These are phyloP conservation scores for Pichia rugopelliculosa DNA, from an alignment of 805 yeast species.

Conservation along the genomic window DNA sequence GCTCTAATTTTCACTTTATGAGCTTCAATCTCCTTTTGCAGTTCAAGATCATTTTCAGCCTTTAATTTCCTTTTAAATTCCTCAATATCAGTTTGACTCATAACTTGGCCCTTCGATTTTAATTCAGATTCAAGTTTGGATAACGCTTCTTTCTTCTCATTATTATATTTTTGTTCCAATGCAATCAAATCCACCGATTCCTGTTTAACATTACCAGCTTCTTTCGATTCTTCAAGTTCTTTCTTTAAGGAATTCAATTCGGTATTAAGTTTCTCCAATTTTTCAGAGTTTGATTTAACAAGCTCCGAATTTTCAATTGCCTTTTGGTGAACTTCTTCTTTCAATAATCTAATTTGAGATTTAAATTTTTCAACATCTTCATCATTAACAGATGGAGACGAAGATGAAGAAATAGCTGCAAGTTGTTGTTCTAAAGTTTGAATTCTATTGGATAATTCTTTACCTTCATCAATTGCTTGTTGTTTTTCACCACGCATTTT, in stretches of 20 bases:
- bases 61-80: slow-evolving; percentile 15
- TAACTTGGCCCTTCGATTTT: slow-evolving; percentile 10
- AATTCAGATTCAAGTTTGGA: slow-evolving; percentile 17
- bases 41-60: slow-evolving; percentile 25
- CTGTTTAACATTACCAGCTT: not conserved
- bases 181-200: slow-evolving; percentile 11
- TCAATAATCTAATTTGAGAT: slow-evolving; percentile 13
- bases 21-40: slow-evolving; percentile 24
- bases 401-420: not conserved
- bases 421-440: slow-evolving; percentile 14
- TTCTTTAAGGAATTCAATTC: slow-evolving; percentile 2
- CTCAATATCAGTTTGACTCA: slow-evolving; percentile 19
- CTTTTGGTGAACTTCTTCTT: slow-evolving; percentile 12
- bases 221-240: not conserved
- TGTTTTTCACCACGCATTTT: slow-evolving; percentile 21
- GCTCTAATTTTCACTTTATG: slow-evolving; percentile 31
- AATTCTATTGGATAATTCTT: slow-evolving; percentile 16
- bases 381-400: slow-evolving; percentile 1
- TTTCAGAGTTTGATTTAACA: slow-evolving; percentile 1
- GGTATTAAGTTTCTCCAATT: not conserved
- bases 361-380: slow-evolving; percentile 16
- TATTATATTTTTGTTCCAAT: slow-evolving; percentile 13
- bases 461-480: slow-evolving; percentile 8
- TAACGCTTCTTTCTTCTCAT: slow-evolving; percentile 16
- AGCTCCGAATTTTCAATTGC: slow-evolving; percentile 5